A percentile compares a stretch with the other conserved stretches of the same genome.
Evolutionary conservation across 164 flowering plant genomes (phyloP).

Genomic region (Cinnamomum micranthum): DNA sequence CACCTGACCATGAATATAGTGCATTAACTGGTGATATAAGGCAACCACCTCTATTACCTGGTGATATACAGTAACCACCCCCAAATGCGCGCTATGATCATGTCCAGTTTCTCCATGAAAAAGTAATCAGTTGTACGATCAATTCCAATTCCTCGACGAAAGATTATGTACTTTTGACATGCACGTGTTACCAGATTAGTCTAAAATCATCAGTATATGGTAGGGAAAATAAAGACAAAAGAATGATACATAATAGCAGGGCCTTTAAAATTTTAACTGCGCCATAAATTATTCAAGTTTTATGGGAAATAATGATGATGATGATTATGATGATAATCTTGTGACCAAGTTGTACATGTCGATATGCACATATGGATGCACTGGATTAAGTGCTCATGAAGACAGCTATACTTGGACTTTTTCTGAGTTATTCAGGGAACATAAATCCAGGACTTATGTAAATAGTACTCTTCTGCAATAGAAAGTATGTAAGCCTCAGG

Average conservation of each 20-base stretch:
- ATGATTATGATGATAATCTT: background rate
- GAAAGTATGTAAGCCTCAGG: too few species aligned
- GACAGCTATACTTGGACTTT: background rate
- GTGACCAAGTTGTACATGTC: background rate
- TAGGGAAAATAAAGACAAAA: background rate
- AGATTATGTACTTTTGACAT: slow-evolving; percentile 71
- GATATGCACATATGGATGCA: background rate
- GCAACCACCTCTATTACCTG: slow-evolving; percentile 50
- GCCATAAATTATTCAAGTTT: too few species aligned
- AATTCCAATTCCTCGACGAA: slow-evolving; percentile 91
- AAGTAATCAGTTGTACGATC: slow-evolving; percentile 83
- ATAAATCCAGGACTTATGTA: too few species aligned
- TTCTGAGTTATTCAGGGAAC: too few species aligned
- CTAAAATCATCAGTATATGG: background rate
- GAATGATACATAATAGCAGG: background rate
- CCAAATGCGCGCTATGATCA: slow-evolving; percentile 82
- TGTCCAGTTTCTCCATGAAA: slow-evolving; percentile 96
- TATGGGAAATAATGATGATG: background rate
- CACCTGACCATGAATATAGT: background rate
- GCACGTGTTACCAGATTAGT: slow-evolving; percentile 13
- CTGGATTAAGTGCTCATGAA: background rate
- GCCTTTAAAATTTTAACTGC: too few species aligned
- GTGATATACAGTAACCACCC: slow-evolving; percentile 54
- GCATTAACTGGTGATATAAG: slow-evolving; percentile 60
- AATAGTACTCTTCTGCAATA: too few species aligned